These are phyloP conservation scores for Panicum virgatum DNA, from an alignment of 202 grass and related monocot genomes.

Conservation along the genomic window DNA sequence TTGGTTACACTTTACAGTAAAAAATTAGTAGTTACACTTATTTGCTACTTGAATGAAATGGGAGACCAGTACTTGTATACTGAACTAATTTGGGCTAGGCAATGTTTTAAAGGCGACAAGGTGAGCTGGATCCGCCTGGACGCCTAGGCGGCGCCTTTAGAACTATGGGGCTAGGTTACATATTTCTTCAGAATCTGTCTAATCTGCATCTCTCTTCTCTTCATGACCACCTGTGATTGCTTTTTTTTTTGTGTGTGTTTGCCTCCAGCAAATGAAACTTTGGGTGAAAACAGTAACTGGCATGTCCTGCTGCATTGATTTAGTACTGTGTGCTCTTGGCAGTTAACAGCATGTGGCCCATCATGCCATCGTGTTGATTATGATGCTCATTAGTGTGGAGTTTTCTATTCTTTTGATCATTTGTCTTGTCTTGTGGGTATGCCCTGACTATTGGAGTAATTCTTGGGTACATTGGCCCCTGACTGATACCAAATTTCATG, in stretches of 20 bases:
- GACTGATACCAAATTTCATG: slow-evolving; percentile 23
- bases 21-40: background rate
- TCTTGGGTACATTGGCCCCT: slow-evolving; percentile 17
- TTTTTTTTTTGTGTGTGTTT: background rate
- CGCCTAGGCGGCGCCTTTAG: too few relatives aligned
- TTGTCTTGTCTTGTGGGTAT: background rate
- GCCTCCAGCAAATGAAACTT: background rate
- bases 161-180: background rate
- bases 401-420: slow-evolving; percentile 26
- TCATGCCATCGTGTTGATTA: slow-evolving; percentile 15
- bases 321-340: background rate
- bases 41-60: slow-evolving; percentile 32
- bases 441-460: background rate
- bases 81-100: too few relatives aligned
- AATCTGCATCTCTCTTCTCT: background rate
- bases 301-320: background rate
- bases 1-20: background rate
- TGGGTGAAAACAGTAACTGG: background rate
- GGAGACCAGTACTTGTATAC: background rate
- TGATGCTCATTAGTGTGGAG: slow-evolving; percentile 1
- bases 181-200: background rate
- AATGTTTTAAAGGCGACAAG: too few relatives aligned
- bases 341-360: background rate
- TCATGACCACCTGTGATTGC: background rate
- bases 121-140: too few relatives aligned